Percentiles rank a stretch among this genome's conserved stretches.
These are phyloP conservation scores for Amylocystis lapponica DNA, from an alignment of 768 basidiomycete species.

Conservation along the genomic window DNA sequence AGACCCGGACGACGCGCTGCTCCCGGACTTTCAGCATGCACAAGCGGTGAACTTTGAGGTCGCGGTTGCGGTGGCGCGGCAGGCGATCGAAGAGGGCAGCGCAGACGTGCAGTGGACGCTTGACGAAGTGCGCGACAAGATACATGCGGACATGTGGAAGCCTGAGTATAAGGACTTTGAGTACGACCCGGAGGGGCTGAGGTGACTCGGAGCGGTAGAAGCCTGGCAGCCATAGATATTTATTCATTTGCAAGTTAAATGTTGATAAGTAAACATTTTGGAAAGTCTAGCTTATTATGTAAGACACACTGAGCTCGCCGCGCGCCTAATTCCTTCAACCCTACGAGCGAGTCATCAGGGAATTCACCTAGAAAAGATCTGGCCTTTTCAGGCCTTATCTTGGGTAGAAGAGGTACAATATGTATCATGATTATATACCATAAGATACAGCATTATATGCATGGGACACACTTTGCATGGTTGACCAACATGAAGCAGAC, in stretches of 20 bases:
- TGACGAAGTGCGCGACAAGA: conserved; percentile 48
- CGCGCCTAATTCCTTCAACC: no score
- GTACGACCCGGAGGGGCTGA: conserved; percentile 51
- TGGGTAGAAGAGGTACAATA: no score
- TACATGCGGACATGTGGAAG: conserved; percentile 50
- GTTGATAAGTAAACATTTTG: no score
- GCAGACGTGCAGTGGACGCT: conserved; percentile 54
- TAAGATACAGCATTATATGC: no score
- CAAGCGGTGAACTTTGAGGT: conserved; percentile 73
- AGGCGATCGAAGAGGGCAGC: conserved; percentile 68
- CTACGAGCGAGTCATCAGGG: no score
- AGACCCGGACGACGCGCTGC: conserved; percentile 63
- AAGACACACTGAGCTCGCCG: no score
- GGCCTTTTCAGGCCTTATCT: no score
- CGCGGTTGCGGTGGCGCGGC: conserved; percentile 75
- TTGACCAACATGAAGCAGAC: no score
- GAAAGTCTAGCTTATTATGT: no score
- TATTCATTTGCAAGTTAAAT: background rate
- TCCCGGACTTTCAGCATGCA: conserved; percentile 74
- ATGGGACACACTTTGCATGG: no score
- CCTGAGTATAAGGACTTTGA: conserved; percentile 61
- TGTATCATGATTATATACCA: no score
- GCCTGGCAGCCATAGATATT: background rate
- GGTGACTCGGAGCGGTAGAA: background rate
- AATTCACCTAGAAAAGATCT: no score